Evolutionary conservation across 345 rosid species (phyloP).

Genomic region (Geranium rotundifolium): DNA sequence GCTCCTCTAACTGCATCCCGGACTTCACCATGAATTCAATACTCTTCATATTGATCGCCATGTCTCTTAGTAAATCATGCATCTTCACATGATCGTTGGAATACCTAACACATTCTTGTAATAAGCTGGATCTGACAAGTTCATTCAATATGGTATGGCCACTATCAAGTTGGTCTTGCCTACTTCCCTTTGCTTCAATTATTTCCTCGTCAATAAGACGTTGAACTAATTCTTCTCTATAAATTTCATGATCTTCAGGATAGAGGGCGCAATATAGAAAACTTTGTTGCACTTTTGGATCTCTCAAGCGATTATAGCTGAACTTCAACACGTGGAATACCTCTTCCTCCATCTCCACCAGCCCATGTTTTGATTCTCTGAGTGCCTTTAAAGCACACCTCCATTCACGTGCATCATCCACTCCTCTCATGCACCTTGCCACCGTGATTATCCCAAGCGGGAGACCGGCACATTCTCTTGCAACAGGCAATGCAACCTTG

Average conservation of each 20-base stretch:
- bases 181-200: not conserved
- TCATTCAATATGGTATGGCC: slow-evolving; percentile 1
- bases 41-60: slow-evolving; percentile 4
- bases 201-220: slow-evolving; percentile 11
- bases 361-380: not conserved
- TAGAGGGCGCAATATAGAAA: slow-evolving; percentile 14
- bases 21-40: slow-evolving; percentile 1
- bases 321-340: slow-evolving; percentile 5
- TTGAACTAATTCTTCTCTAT: not conserved
- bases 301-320: slow-evolving; percentile 12
- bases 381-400: slow-evolving; percentile 8
- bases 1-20: not conserved
- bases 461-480: slow-evolving; percentile 13
- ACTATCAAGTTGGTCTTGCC: not conserved
- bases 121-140: slow-evolving; percentile 7
- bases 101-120: slow-evolving; percentile 8
- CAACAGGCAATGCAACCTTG: not conserved
- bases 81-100: not conserved
- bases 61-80: slow-evolving; percentile 17
- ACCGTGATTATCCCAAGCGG: slow-evolving; percentile 10
- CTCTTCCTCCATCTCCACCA: not conserved
- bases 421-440: slow-evolving; percentile 11
- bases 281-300: slow-evolving; percentile 1
- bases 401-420: slow-evolving; percentile 8
- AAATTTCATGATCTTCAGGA: slow-evolving; percentile 7